phyloP scores from a whole-genome alignment of 257 asterid genomes.

The Salvia splendens region DNA sequence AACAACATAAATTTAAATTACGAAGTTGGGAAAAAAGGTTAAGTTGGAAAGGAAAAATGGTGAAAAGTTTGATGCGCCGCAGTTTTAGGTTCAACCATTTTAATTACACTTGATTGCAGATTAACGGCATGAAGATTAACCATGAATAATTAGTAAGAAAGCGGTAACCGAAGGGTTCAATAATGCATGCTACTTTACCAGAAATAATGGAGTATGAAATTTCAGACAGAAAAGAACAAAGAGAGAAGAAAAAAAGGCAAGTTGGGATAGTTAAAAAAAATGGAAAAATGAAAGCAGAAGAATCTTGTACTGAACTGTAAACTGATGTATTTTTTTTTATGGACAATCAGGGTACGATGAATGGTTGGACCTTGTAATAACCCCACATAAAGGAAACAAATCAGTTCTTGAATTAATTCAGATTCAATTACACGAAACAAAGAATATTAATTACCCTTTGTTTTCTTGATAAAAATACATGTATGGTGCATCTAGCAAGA shows the following conservation, averaged over 20 bases:
- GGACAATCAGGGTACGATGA: constrained; percentile 13
- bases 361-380: constrained; percentile 2
- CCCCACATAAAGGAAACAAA: constrained; percentile 1
- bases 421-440: neutral
- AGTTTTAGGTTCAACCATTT: neutral
- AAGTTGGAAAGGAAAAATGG: neutral
- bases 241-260: neutral
- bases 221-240: neutral
- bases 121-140: neutral
- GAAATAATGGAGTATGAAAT: neutral
- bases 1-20: neutral
- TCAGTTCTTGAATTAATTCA: neutral
- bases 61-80: constrained; percentile 21
- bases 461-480: too few relatives aligned
- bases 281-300: constrained; percentile 8
- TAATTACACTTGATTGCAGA: neutral
- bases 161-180: neutral
- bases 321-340: neutral
- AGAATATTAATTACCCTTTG: too few relatives aligned
- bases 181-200: constrained; percentile 9
- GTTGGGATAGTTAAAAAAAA: neutral
- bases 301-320: constrained; percentile 5
- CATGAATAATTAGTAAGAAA: neutral
- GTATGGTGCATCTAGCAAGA: too few relatives aligned
- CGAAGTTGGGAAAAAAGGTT: neutral